Conservation (phyloP, 352 stramenopile genomes). For the Phytophthora pinifolia region DNA sequence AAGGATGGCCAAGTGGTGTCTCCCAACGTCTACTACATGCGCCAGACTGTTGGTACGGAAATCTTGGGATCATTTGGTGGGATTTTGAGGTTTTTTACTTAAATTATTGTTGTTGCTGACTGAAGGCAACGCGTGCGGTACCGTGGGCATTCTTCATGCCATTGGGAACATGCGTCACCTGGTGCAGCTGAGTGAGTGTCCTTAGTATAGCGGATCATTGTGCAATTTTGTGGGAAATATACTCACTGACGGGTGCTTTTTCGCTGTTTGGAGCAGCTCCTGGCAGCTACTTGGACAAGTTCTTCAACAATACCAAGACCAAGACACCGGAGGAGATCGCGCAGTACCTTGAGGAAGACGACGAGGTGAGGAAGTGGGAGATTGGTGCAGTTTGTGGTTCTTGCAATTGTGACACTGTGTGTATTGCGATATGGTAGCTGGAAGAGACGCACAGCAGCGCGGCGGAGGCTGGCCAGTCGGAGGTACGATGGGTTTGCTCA, state of each 20-base stretch:
- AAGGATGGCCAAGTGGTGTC: slow-evolving; percentile 74
- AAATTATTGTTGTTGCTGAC: slow-evolving; percentile 7
- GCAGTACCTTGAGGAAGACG: slow-evolving; percentile 88
- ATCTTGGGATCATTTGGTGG: neutral
- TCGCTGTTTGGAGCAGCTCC: slow-evolving; percentile 29
- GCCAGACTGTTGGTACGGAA: slow-evolving; percentile 91
- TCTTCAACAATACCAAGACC: slow-evolving; percentile 79
- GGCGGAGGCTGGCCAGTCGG: slow-evolving; percentile 88
- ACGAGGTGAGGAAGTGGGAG: slow-evolving; percentile 48
- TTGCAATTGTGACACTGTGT: neutral
- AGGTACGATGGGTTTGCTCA: slow-evolving; percentile 35
- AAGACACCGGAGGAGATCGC: slow-evolving; percentile 85
- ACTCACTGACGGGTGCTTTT: neutral
- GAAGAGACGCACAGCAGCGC: slow-evolving; percentile 92
- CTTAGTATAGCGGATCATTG: neutral
- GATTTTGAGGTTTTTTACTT: slow-evolving; percentile 1
- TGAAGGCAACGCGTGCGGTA: slow-evolving; percentile 94
- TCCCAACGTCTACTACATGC: slow-evolving; percentile 88
- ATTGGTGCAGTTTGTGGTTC: neutral
- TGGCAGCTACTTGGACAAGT: slow-evolving; percentile 77
- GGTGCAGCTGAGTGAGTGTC: slow-evolving; percentile 56
- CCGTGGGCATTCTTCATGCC: slow-evolving; percentile 94
- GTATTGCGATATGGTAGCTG: slow-evolving; percentile 44
- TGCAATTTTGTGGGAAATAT: neutral
- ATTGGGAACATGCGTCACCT: slow-evolving; percentile 89